Conservation (phyloP, 352 stramenopile species). For the Globisporangium rhizosaccharum region DNA sequence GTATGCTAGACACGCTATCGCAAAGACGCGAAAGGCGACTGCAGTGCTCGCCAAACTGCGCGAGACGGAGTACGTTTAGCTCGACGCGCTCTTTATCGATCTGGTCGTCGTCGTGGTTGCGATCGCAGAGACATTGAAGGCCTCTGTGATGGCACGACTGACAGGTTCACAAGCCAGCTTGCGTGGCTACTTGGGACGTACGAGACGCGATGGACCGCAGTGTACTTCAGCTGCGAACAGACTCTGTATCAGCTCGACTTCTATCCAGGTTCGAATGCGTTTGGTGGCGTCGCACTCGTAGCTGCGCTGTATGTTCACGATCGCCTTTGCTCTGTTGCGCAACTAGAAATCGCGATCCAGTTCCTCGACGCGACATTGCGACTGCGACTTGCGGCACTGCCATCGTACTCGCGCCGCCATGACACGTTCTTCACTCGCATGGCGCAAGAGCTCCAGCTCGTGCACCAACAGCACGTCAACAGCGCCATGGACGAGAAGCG, state of each 20-base stretch:
- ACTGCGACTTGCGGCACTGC: conserved; percentile 19
- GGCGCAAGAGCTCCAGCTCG: conserved; percentile 32
- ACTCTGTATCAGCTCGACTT: conserved; percentile 43
- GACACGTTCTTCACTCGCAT: conserved; percentile 28
- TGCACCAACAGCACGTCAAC: conserved; percentile 28
- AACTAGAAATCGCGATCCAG: conserved; percentile 27
- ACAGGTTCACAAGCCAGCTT: conserved; percentile 33
- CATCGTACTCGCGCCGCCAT: conserved; percentile 13
- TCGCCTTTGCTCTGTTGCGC: neutral
- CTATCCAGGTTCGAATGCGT: conserved; percentile 27
- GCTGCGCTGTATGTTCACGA: neutral
- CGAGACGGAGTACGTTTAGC: conserved; percentile 16
- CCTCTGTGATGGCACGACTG: too few species aligned
- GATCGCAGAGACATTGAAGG: neutral
- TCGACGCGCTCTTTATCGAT: neutral
- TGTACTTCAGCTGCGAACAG: conserved; percentile 40
- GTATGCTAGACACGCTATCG: conserved; percentile 32
- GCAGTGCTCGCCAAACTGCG: conserved; percentile 5
- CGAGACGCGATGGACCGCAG: conserved; percentile 37
- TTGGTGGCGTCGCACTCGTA: neutral
- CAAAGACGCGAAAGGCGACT: conserved; percentile 14
- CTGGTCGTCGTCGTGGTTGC: neutral
- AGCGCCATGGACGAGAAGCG: conserved; percentile 31
- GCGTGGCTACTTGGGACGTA: conserved; percentile 35
- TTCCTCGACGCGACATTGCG: conserved; percentile 24